A percentile compares a stretch with the other conserved stretches of the same genome.
phyloP scores from a whole-genome alignment of 192 early-diverging fungal species.

The Chytriomyces sp. region DNA sequence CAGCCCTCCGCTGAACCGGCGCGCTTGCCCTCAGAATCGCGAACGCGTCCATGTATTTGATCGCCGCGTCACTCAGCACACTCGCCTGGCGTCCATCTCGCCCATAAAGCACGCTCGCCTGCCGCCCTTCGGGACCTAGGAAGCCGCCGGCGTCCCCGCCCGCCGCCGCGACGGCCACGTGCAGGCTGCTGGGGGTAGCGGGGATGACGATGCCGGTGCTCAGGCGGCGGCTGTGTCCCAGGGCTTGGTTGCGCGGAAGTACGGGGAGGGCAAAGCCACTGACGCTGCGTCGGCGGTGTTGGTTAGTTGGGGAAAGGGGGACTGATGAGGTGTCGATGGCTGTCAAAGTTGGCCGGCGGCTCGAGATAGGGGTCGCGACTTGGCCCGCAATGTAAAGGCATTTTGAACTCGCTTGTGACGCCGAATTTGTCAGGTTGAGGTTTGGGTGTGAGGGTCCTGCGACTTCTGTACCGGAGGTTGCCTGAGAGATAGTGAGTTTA shows the following conservation, averaged over 20 bases:
- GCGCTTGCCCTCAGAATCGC: background rate
- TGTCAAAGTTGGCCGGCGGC: background rate
- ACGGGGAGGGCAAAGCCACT: background rate
- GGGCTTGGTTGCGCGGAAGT: background rate
- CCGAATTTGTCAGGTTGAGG: background rate
- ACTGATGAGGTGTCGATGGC: background rate
- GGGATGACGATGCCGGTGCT: constrained; percentile 10
- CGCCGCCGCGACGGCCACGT: background rate
- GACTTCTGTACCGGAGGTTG: background rate
- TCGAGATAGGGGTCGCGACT: background rate
- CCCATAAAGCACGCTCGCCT: background rate
- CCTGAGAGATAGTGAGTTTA: background rate
- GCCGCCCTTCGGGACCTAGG: background rate
- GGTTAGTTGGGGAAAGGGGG: background rate
- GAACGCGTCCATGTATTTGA: constrained; percentile 15
- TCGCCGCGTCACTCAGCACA: background rate
- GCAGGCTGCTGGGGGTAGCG: background rate
- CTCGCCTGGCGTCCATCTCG: background rate
- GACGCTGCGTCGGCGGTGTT: background rate
- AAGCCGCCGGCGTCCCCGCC: too few relatives aligned
- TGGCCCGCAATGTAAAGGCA: background rate
- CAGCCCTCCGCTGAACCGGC: background rate
- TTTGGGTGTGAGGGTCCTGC: background rate
- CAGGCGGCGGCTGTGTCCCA: background rate
- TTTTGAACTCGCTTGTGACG: background rate